Base-by-base conservation (phyloP, 1,284 basidiomycete genomes). In the Pseudozyma thailandica region DNA sequence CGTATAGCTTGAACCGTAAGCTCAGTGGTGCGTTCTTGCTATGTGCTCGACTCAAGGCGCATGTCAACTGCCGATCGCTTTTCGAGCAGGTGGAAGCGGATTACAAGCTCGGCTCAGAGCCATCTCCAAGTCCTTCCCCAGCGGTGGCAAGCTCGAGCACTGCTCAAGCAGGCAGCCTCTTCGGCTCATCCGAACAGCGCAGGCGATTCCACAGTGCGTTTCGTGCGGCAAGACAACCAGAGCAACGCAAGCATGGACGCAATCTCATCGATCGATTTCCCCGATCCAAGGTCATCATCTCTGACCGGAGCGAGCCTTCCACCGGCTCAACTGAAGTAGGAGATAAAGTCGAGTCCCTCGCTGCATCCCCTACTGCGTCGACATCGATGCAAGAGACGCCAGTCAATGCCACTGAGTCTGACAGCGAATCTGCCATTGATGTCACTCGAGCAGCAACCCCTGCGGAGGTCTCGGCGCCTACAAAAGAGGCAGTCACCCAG, bases 1-100 rank as follows among this genome's bases (percentile, higher is more conserved):
- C 95, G 1, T 98, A 98, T 83, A 93, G 91, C 81, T 85, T 98
- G 51, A 98, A 98, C 83, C 86, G 94, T 79, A 98, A 98, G 87
- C 82, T 98, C 69, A 94, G 92, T 72, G 94, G 95, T 0, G 90
- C 92, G 3, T 97, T 98, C 85, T 85, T 98, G 68, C 87, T 98
- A 15, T 95, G 95, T 45, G 90, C 93, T 15, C 86, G 92, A 53
- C 85, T 98, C 33, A 87, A 88, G 41, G 92, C 92, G 15, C 86
- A 86, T 2, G 89, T 98, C 18, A 88, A 92, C 78, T 92, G 92
- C 66, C 87, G 86, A 77, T 84, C 82, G 20, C 84, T 97, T 30
- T 76, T 80, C 33, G 57, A 74, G 35, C 41, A 52, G 13, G 47
- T 69, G 6, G 57, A 60, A 44, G 27, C 35, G 10, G 59, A 60